Conservation (phyloP, 495 filamentous ascomycete species). For the Alectoria sarmentosa region DNA sequence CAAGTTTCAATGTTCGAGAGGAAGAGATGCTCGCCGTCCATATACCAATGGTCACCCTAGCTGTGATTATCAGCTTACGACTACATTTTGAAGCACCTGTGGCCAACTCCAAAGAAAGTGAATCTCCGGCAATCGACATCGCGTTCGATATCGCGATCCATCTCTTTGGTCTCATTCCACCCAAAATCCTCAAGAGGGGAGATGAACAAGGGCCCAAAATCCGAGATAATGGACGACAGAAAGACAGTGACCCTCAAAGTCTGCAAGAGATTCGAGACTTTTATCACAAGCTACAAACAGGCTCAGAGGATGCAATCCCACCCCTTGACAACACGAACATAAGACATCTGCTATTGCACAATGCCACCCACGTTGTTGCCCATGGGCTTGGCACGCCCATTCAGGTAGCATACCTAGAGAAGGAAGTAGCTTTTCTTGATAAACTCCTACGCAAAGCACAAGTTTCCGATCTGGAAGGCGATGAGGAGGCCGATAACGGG, state of each 20-base stretch:
- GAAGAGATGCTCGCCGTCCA: constrained; percentile 92
- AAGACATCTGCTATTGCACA: constrained; percentile 54
- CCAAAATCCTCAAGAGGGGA: constrained; percentile 49
- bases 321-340: constrained; percentile 53
- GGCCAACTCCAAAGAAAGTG: not conserved
- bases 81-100: not conserved
- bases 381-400: constrained; percentile 34
- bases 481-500: not conserved
- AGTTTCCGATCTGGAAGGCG: not conserved
- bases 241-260: not conserved
- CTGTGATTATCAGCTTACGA: constrained; percentile 55
- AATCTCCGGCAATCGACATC: not conserved
- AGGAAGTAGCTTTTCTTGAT: constrained; percentile 16
- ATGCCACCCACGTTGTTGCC: constrained; percentile 49
- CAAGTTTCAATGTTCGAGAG: constrained; percentile 87
- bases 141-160: constrained; percentile 48
- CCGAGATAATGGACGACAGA: not conserved
- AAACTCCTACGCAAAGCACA: constrained; percentile 16
- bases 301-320: constrained; percentile 26
- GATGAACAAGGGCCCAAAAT: not conserved
- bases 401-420: constrained; percentile 18
- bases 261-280: constrained; percentile 10
- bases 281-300: constrained; percentile 3
- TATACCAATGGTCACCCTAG: constrained; percentile 65
- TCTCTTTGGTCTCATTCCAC: constrained; percentile 60